Conservation (phyloP, 2,329 filamentous ascomycete species). For the Aureobasidium sp. region DNA sequence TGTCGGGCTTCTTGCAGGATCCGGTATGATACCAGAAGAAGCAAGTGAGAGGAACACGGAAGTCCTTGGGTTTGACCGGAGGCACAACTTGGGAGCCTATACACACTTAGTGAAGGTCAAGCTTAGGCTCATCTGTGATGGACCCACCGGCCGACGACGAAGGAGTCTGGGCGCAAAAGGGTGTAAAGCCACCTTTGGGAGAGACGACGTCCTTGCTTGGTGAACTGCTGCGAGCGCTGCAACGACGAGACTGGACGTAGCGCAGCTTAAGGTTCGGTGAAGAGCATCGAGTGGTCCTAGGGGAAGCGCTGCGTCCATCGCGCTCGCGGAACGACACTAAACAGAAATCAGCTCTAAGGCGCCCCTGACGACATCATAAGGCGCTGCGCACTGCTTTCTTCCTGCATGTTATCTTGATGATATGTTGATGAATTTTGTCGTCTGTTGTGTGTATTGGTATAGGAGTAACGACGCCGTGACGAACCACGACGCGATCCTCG, state of each 20-base stretch:
- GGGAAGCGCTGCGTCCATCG: neutral
- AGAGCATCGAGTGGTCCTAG: neutral
- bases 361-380: too few relatives aligned
- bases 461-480: neutral
- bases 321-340: neutral
- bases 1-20: conserved; percentile 8
- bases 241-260: neutral
- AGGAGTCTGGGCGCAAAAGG: neutral
- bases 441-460: neutral
- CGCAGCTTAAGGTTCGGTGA: neutral
- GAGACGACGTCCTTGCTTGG: neutral
- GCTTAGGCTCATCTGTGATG: too few relatives aligned
- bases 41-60: conserved; percentile 6
- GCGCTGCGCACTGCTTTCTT: neutral
- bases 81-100: neutral
- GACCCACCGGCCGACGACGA: neutral
- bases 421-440: neutral
- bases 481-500: neutral
- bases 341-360: neutral
- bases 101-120: neutral
- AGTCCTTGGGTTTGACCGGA: neutral
- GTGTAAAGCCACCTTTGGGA: neutral
- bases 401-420: neutral
- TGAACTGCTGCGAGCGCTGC: neutral
- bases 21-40: conserved; percentile 10